phyloP scores from a whole-genome alignment of 331 rosid species.

The Quercus tomentella region DNA sequence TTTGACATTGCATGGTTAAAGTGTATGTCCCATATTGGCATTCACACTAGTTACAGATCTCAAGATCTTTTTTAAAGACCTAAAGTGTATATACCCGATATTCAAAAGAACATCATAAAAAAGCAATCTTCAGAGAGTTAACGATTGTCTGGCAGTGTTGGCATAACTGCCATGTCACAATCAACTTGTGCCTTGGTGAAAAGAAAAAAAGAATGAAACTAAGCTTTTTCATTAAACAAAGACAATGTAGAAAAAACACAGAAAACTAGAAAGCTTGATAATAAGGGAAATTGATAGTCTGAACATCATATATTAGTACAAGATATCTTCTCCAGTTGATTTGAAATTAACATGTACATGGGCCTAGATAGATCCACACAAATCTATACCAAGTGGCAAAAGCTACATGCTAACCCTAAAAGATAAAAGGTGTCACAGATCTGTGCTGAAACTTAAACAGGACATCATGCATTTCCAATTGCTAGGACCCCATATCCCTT shows the following conservation, averaged over 20 bases:
- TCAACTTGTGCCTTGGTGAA: neutral
- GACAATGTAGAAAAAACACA: neutral
- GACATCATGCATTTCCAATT: conserved; percentile 29
- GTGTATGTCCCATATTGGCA: neutral
- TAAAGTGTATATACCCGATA: neutral
- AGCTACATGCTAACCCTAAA: neutral
- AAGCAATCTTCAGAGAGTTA: neutral
- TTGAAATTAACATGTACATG: neutral
- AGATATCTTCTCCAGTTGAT: neutral
- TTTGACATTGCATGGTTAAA: neutral
- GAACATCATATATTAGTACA: neutral
- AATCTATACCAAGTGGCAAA: neutral
- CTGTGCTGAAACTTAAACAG: neutral
- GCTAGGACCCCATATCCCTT: conserved; percentile 29
- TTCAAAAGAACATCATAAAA: neutral
- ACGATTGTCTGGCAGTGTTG: neutral
- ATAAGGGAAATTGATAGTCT: neutral
- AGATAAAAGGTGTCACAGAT: conserved; percentile 6
- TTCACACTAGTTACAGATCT: neutral
- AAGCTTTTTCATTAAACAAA: neutral
- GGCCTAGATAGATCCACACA: neutral
- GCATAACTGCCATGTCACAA: neutral
- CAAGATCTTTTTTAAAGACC: neutral
- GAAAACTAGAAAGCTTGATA: neutral
- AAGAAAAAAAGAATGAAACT: neutral